Conservation (phyloP, 345 rosid species). For the Populus ilicifolia region DNA sequence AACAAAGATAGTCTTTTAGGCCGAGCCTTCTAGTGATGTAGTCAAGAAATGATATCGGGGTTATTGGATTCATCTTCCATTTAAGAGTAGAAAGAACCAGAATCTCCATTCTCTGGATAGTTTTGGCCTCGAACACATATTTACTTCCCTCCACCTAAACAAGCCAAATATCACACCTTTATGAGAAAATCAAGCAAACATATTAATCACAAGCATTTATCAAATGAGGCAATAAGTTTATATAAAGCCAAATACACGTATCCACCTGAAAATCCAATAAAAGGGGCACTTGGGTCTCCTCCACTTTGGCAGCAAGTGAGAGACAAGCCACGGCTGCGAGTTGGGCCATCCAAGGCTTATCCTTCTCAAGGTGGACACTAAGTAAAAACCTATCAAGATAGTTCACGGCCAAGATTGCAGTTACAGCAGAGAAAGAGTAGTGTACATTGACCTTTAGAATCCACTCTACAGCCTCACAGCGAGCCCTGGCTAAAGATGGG, state of each 20-base stretch:
- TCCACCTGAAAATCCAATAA: slow-evolving; percentile 80
- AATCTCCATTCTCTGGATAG: slow-evolving; percentile 95
- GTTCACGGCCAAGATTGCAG: slow-evolving; percentile 71
- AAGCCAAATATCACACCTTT: slow-evolving; percentile 1
- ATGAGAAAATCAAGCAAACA: not conserved
- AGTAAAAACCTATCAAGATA: slow-evolving; percentile 80
- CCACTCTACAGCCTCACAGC: slow-evolving; percentile 72
- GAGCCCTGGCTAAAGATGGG: slow-evolving; percentile 35
- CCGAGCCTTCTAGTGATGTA: slow-evolving; percentile 72
- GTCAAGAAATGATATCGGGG: slow-evolving; percentile 79
- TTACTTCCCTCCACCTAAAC: slow-evolving; percentile 64
- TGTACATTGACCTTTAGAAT: slow-evolving; percentile 60
- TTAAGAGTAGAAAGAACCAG: slow-evolving; percentile 71
- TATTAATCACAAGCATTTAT: not conserved
- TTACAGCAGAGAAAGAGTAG: slow-evolving; percentile 62
- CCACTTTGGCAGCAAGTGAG: slow-evolving; percentile 91
- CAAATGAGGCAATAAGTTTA: not conserved
- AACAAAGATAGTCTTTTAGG: slow-evolving; percentile 46
- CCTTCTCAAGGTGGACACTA: slow-evolving; percentile 43
- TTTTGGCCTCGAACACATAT: slow-evolving; percentile 76
- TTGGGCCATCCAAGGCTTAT: slow-evolving; percentile 91
- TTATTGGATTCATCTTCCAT: slow-evolving; percentile 91
- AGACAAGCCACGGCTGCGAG: slow-evolving; percentile 83
- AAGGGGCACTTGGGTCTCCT: slow-evolving; percentile 81
- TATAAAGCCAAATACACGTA: not conserved